Evolutionary conservation across 306 rosid species (phyloP), one percentile per base, ranked within the genome.

Genomic region (Cyclanthera cordifolia): DNA sequence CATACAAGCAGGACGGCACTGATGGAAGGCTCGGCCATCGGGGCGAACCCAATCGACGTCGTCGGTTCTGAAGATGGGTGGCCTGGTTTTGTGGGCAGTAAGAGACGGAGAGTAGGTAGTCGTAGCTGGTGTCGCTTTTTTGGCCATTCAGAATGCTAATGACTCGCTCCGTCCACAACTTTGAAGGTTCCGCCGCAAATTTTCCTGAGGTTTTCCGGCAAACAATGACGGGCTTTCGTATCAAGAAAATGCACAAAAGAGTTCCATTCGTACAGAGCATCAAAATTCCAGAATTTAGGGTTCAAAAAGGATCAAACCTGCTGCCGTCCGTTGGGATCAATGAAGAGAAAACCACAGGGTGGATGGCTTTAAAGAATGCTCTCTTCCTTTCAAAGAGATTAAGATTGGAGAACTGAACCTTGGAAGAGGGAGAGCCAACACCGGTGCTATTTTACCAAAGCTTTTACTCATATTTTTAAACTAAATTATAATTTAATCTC

Each of bases 1-100:
- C 77, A 76, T 84, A 93, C 99, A 86, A 5, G 96, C 94, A 53
- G 95, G 96, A 51, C 99, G 86, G 77, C 99, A 90, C 77, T 90
- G 95, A 67, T 86, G 94, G 76, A 93, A 87, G 32, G 76, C 84
- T 50, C 95, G 96, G 72, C 84, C 90, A 73, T 87, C 96, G 37
- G 96, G 87, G 43, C 96, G 96, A 76, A 79, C 83, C 99, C 91
- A 86, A 54, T 90, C 85, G 51, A 71, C 70, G 54, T 75, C 85
- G 69, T 67, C 77, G 49, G 74, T 76, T 27, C 76, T 69, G 64
- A 86, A 75, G 37, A 84, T 39, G 43, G 79, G 71, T 6, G 78
- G 24, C 66, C 79, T 82, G 41, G 74, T 72, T 49, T 82, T 85
- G 20, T 67, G 79, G 77, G 70, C 76, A 0, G 79, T 83, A 49